Base-by-base conservation (phyloP, 2,329 filamentous ascomycete genomes). In the Tolypocladium endophyticum region DNA sequence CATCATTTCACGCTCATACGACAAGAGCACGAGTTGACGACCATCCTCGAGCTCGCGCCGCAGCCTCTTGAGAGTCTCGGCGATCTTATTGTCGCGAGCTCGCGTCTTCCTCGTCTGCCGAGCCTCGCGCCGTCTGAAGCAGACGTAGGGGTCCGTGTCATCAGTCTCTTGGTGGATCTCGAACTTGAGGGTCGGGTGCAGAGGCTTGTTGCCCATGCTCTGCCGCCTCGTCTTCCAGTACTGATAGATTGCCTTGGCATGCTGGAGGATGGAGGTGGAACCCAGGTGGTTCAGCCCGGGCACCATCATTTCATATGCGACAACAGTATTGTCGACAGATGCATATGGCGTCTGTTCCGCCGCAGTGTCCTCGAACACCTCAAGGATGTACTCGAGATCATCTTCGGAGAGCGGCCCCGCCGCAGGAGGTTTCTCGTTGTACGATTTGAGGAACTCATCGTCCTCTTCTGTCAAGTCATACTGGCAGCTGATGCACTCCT, bases 401-500 rank as follows among this genome's bases (percentile, higher is more conserved):
- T 96, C 88, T 71, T 97, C 93, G 23, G 89, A 89, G 65, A 94
- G 89, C 64, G 86, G 83, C 35, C 80, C 78, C 55, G 78, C 77
- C 53, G 82, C 74, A 62, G 86, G 79, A 68, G 83, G 86, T 76
- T 89, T 92, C 66, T 85, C 79, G 76, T 97, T 99, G 78, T 94
- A 88, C 65, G 84, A 81, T 70, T 87, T 89, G 67, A 99, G 83
- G 71, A 90, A 96, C 59, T 82, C 84, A 72, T 92, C 89, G 76
- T 99, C 94, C 69, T 96, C 91, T 65, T 88, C 87, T 35, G 87
- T 92, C 89, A 97, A 93, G 76, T 96, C 92, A 86, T 99, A 99
- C 68, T 87, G 85, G 71, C 88, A 89, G 68, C 90, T 89, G 70
- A 91, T 88, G 68, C 89, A 96, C 75, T 99, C 94, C 76, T 99